A percentile compares a stretch with the other conserved stretches of the same genome.
Conservation (phyloP, 106 monocot genomes). For the Allium cepa region DNA sequence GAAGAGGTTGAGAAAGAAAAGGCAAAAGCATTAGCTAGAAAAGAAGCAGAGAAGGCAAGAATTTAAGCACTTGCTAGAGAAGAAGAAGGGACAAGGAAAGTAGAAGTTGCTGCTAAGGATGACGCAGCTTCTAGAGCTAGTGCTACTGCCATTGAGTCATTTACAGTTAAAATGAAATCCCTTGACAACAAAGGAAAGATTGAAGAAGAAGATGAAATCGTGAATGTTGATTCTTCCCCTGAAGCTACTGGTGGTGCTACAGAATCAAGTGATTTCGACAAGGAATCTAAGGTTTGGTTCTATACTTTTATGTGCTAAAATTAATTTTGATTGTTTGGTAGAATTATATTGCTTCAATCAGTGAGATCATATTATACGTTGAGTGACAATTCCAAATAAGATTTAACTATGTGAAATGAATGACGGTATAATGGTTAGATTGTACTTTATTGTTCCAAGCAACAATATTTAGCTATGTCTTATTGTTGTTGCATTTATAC, state of each 20-base stretch:
- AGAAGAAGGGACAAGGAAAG: slow-evolving; percentile 80
- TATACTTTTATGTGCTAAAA: too few species aligned
- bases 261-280: neutral
- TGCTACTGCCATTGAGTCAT: slow-evolving; percentile 66
- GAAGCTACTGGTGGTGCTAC: neutral
- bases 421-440: too few species aligned
- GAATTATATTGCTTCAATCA: too few species aligned
- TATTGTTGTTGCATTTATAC: too few species aligned
- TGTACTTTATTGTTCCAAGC: too few species aligned
- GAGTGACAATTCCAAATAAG: too few species aligned
- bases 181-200: slow-evolving; percentile 22
- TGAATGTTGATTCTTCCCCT: neutral
- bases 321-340: too few species aligned
- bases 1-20: slow-evolving; percentile 86
- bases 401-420: too few species aligned
- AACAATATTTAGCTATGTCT: too few species aligned
- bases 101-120: slow-evolving; percentile 67
- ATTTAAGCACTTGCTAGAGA: neutral
- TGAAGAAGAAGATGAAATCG: slow-evolving; percentile 1
- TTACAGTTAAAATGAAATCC: slow-evolving; percentile 40
- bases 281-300: neutral
- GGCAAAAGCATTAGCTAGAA: slow-evolving; percentile 63
- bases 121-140: slow-evolving; percentile 66
- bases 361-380: too few species aligned
- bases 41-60: slow-evolving; percentile 17